Base-by-base conservation (phyloP, 1,284 basidiomycete genomes). In the Calocybe gambosa region DNA sequence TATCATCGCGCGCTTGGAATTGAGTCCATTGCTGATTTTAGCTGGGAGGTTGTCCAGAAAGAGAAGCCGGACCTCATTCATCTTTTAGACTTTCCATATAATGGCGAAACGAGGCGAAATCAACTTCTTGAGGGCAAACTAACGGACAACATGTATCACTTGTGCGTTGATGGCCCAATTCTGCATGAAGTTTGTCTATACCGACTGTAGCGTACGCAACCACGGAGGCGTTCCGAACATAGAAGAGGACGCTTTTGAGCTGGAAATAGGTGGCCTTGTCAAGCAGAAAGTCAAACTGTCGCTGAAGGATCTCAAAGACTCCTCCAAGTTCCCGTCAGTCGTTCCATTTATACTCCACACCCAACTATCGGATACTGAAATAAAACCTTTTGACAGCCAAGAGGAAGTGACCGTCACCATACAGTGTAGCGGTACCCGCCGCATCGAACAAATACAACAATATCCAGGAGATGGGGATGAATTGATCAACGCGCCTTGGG, bases 381-480 rank as follows among this genome's bases (percentile, higher is more conserved):
- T 19, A 37, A 3, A 5, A 10, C 25, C n/a, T 5, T 35, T 34
- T 28, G 26, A 31, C 44, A 76, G 75, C 1, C 75, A 77, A 58
- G 50, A 53, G 6, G 71, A 75, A 53, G 64, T 78, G 3, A 77
- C 75, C 0, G 69, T 77, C 20, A 78, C 75, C 9, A 55, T 78
- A 10, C 77, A 78, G 53, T 78, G 77, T 57, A 75, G 72, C 41
- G 75, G 76, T 13, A 78, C 74, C 0, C 64, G 77, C 16, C 71
- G 74, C 20, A 67, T 77, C 6, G 75, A 78, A 47, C 77, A 79
- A 54, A 77, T 78, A 40, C 57, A 61, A 20, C 62, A 74, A 49
- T 77, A 78, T 51, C 77, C 76, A 4, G 77, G 76, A n/a, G 75
- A 78, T 28, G 77, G 76, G 16, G 77, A 78, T 50, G 77, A 78